Percentiles rank a stretch among this genome's conserved stretches.
These are phyloP conservation scores for Ilyonectria robusta DNA, from an alignment of 2,329 filamentous ascomycete species.

Conservation along the genomic window DNA sequence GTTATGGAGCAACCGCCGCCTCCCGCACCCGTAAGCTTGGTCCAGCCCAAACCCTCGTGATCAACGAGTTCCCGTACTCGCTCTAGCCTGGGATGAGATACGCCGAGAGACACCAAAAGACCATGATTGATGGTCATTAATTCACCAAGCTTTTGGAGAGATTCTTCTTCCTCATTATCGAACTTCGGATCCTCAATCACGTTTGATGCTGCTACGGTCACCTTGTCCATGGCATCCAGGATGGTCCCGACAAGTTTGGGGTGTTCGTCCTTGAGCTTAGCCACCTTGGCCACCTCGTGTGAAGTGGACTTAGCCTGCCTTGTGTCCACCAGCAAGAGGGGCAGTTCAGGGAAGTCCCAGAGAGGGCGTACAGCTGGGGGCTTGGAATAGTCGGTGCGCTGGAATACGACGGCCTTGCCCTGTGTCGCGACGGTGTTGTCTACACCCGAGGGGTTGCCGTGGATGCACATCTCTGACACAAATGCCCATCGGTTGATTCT, in stretches of 20 bases:
- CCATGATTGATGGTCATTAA: constrained; percentile 96
- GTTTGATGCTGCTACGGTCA: constrained; percentile 69
- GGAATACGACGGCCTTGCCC: constrained; percentile 94
- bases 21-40: constrained; percentile 95
- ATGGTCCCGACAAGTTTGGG: constrained; percentile 85
- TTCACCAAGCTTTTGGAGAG: constrained; percentile 83
- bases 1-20: constrained; percentile 97
- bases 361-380: constrained; percentile 84
- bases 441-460: constrained; percentile 95
- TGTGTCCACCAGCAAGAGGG: constrained; percentile 91
- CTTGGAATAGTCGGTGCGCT: constrained; percentile 81
- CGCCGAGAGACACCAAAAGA: constrained; percentile 88
- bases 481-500: constrained; percentile 98
- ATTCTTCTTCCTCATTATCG: constrained; percentile 73
- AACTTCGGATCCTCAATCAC: constrained; percentile 75
- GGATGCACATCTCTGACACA: constrained; percentile 96
- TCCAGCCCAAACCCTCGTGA: constrained; percentile 92
- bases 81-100: constrained; percentile 94
- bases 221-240: constrained; percentile 86
- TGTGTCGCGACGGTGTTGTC: constrained; percentile 97
- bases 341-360: constrained; percentile 92
- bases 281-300: constrained; percentile 89
- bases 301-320: constrained; percentile 88
- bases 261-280: constrained; percentile 77
- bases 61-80: constrained; percentile 93